Base-by-base conservation (phyloP, 2,329 filamentous ascomycete genomes). In the Plectosphaerella plurivora region DNA sequence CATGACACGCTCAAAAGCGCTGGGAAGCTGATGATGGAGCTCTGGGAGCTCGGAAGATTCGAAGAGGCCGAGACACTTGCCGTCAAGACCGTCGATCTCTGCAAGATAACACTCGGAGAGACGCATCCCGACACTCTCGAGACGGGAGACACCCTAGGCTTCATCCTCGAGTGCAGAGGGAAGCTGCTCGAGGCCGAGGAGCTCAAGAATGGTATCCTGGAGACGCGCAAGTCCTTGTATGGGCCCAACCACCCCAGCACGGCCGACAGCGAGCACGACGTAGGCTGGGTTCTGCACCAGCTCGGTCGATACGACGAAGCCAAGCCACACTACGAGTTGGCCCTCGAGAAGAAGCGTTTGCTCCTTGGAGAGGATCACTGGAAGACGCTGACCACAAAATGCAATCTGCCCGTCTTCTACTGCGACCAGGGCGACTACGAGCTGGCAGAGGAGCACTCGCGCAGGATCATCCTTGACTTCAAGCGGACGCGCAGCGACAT, bases 361-460 rank as follows among this genome's bases (percentile, higher is more conserved):
- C 45, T 47, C n/a, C 45, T 47, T 5, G 45, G 45, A 4, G 45
- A 47, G 28, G 45, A 47, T n/a, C 45, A 47, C 20, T 47, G 45
- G 45, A 47, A 47, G 45, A 47, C 45, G 15, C 25, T 47, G 28
- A 47, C 45, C 45, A 47, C 45, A n/a, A 47, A 47, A 24, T 47
- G 45, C 45, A 47, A 47, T 16, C 45, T 47, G 15, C 45, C 45
- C 8, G 45, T 47, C 14, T 47, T 47, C 45, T 47, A 47, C 45
- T 47, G 45, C 45, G 45, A 47, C 45, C 25, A 47, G 45, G 45
- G 45, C 15, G 25, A 47, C n/a, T 47, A 47, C 16, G 45, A 47
- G 25, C 24, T 47, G 28, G 45, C 45, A 11, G 45, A 47, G 33
- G 25, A 47, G 45, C 24, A 47, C 24, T 47, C 45, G 8, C 45